Conservation (phyloP, 2,329 filamentous ascomycete species). For the Gyromitra esculenta region DNA sequence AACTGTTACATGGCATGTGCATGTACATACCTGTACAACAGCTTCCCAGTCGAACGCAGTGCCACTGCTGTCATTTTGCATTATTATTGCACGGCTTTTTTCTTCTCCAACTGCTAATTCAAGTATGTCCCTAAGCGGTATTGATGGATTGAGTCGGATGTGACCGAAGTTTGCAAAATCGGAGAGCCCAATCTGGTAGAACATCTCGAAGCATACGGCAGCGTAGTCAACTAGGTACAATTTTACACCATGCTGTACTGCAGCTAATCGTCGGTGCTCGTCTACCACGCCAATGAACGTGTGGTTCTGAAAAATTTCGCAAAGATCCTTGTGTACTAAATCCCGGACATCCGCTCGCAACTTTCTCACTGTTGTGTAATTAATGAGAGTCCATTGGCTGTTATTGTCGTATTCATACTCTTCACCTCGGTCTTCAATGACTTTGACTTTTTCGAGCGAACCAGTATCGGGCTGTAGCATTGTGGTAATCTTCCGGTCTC, state of each 20-base stretch:
- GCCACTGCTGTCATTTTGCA: conserved; percentile 11
- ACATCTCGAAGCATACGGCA: conserved; percentile 83
- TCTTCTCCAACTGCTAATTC: conserved; percentile 77
- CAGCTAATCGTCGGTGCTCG: conserved; percentile 83
- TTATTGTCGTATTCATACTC: conserved; percentile 77
- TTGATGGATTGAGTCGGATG: conserved; percentile 80
- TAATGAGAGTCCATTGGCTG: conserved; percentile 55
- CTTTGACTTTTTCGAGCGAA: conserved; percentile 59
- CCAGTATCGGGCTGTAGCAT: conserved; percentile 76
- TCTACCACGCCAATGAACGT: conserved; percentile 96
- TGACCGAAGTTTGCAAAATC: conserved; percentile 95
- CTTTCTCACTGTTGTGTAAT: conserved; percentile 81
- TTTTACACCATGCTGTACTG: conserved; percentile 91
- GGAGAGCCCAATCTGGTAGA: conserved; percentile 93
- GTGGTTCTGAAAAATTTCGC: conserved; percentile 84
- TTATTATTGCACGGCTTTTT: conserved; percentile 61
- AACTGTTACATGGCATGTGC: conserved; percentile 13
- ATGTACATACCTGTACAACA: conserved; percentile 47
- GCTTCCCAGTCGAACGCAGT: conserved; percentile 52
- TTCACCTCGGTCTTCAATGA: conserved; percentile 63
- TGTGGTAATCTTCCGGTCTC: conserved; percentile 90
- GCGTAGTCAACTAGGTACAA: conserved; percentile 94
- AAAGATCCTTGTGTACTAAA: conserved; percentile 83
- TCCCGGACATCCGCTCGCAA: conserved; percentile 83
- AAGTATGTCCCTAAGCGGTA: conserved; percentile 76